Percentiles rank a stretch among this genome's conserved stretches.
Conservation (phyloP, 2,329 filamentous ascomycete genomes). For the Dactylonectria macrodidyma region DNA sequence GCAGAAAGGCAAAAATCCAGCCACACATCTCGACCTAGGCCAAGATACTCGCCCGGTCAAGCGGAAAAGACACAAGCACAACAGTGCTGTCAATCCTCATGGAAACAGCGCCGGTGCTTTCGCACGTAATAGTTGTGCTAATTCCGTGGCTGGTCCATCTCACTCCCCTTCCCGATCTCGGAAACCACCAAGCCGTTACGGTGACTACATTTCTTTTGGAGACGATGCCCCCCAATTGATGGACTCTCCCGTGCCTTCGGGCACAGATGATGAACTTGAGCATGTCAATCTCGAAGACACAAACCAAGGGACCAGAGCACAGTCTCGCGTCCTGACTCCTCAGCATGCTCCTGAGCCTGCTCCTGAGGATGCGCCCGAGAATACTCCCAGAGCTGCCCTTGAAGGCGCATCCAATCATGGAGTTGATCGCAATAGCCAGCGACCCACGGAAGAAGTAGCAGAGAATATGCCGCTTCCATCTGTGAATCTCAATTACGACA, state of each 20-base stretch:
- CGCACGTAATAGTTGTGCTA: neutral
- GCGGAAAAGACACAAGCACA: neutral
- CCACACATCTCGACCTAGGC: neutral
- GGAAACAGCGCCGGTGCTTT: too few species aligned
- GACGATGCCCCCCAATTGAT: neutral
- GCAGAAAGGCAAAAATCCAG: neutral
- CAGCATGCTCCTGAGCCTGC: neutral
- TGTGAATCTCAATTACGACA: conserved; percentile 20
- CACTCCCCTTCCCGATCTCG: too few species aligned
- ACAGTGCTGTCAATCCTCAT: too few species aligned
- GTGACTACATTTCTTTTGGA: neutral
- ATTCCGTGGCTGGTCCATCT: neutral
- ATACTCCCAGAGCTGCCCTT: neutral
- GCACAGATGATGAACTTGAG: neutral
- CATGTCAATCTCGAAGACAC: neutral
- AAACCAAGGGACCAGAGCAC: neutral
- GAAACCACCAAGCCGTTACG: too few species aligned
- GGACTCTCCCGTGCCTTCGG: too few species aligned
- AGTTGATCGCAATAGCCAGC: too few species aligned
- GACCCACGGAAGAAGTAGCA: too few species aligned
- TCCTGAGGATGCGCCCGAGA: neutral
- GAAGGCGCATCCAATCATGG: neutral
- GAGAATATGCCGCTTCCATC: neutral
- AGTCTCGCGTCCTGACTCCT: neutral
- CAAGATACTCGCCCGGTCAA: neutral